These are phyloP conservation scores for Talaromyces atroroseus DNA, from an alignment of 2,329 filamentous ascomycete genomes.

Conservation along the genomic window DNA sequence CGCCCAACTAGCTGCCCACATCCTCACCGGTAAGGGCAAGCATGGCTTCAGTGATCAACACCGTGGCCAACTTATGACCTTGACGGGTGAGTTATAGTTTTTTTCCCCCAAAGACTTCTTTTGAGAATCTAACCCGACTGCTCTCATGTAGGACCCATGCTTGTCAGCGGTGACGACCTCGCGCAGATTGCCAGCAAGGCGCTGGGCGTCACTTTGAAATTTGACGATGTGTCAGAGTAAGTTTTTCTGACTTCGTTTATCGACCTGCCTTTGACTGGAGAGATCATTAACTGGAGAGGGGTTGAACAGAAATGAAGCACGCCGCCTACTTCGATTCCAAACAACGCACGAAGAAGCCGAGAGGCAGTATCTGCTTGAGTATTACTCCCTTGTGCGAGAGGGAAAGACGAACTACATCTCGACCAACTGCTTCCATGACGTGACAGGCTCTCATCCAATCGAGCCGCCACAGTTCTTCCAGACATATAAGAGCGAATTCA, in stretches of 20 bases:
- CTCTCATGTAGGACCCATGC: slow-evolving; percentile 37
- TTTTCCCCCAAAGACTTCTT: neutral
- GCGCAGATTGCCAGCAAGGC: slow-evolving; percentile 43
- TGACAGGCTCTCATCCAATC: slow-evolving; percentile 44
- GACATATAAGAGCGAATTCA: slow-evolving; percentile 39
- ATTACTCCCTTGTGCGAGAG: slow-evolving; percentile 49
- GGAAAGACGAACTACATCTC: slow-evolving; percentile 53
- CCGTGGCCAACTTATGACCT: slow-evolving; percentile 49
- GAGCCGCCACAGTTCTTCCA: slow-evolving; percentile 48
- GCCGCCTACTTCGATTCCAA: slow-evolving; percentile 34
- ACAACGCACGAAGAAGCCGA: slow-evolving; percentile 36
- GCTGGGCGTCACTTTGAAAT: slow-evolving; percentile 40
- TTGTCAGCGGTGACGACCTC: slow-evolving; percentile 44
- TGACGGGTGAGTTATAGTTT: slow-evolving; percentile 38
- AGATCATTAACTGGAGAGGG: neutral
- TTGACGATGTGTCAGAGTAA: slow-evolving; percentile 44
- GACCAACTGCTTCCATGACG: slow-evolving; percentile 47
- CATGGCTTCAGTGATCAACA: slow-evolving; percentile 48
- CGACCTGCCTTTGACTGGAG: neutral
- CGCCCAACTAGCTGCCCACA: slow-evolving; percentile 45
- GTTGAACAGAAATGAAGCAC: slow-evolving; percentile 25
- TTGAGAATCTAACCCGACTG: neutral
- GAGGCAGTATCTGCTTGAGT: slow-evolving; percentile 47
- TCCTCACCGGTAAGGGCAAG: slow-evolving; percentile 44
- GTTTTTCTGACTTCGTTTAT: slow-evolving; percentile 8